Conservation (phyloP, 768 basidiomycete genomes). For the Cubamyces sp. region DNA sequence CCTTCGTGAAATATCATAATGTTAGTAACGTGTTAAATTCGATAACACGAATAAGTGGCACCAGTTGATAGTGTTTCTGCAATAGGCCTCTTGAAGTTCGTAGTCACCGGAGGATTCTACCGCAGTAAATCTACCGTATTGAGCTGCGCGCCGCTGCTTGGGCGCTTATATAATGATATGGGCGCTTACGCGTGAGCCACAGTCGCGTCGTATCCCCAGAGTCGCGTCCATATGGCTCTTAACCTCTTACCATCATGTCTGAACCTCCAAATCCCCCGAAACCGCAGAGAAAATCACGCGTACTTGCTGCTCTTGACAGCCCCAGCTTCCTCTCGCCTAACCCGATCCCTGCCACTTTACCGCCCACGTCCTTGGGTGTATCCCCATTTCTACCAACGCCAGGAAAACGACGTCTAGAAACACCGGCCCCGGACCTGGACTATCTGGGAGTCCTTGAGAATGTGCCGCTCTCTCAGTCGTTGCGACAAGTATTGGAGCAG, state of each 20-base stretch:
- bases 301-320: slow-evolving; percentile 31
- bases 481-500: slow-evolving; percentile 8
- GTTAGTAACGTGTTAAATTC: too few relatives aligned
- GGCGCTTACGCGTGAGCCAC: not conserved
- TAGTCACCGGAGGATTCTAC: too few relatives aligned
- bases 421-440: not conserved
- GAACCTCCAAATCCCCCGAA: slow-evolving; percentile 13
- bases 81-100: too few relatives aligned
- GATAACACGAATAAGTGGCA: too few relatives aligned
- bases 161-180: not conserved
- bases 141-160: too few relatives aligned
- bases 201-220: not conserved
- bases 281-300: slow-evolving; percentile 19
- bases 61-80: too few relatives aligned
- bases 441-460: not conserved
- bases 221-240: not conserved
- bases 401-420: not conserved
- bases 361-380: slow-evolving; percentile 17
- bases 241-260: slow-evolving; percentile 8
- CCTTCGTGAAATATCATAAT: too few relatives aligned
- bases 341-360: not conserved
- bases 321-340: slow-evolving; percentile 13
- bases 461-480: not conserved
- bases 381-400: slow-evolving; percentile 4
- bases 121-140: too few relatives aligned